Percentiles rank a stretch among this genome's conserved stretches.
Conservation (phyloP, 202 grass and related monocot genomes). For the Bolboschoenoplectus hybrid region DNA sequence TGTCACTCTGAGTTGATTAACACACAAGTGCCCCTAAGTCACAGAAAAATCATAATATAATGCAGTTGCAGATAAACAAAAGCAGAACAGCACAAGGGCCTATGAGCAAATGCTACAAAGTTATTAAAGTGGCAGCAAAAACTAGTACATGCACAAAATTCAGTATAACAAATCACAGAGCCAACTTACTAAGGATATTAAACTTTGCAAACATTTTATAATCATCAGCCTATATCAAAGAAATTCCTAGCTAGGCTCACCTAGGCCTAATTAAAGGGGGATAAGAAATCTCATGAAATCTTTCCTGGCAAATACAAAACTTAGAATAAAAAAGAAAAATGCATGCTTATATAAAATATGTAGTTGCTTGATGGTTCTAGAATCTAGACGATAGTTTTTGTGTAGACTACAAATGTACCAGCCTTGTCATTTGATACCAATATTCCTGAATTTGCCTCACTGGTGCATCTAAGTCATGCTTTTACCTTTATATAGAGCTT, state of each 20-base stretch:
- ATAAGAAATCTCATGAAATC: not conserved
- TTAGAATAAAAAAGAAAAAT: not conserved
- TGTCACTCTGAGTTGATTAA: not conserved
- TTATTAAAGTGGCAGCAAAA: not conserved
- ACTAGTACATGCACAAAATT: not conserved
- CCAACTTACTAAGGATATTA: not conserved
- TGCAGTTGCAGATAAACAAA: not conserved
- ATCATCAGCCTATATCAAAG: not conserved
- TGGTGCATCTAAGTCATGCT: not conserved
- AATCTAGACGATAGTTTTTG: not conserved
- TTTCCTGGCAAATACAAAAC: not conserved
- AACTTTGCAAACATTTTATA: not conserved
- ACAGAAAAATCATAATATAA: not conserved
- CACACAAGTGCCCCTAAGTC: not conserved
- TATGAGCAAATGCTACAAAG: not conserved
- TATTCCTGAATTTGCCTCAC: not conserved
- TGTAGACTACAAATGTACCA: not conserved
- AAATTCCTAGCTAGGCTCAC: not conserved
- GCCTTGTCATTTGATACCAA: not conserved
- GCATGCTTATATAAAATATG: not conserved
- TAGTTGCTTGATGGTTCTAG: not conserved
- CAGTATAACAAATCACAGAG: not conserved
- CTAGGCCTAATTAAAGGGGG: not conserved
- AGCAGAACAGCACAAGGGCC: not conserved
- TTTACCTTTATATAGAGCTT: not conserved